Percentiles rank a stretch among this genome's conserved stretches.
Conservation (phyloP, 2,329 filamentous ascomycete genomes). For the Remersonia thermophila region DNA sequence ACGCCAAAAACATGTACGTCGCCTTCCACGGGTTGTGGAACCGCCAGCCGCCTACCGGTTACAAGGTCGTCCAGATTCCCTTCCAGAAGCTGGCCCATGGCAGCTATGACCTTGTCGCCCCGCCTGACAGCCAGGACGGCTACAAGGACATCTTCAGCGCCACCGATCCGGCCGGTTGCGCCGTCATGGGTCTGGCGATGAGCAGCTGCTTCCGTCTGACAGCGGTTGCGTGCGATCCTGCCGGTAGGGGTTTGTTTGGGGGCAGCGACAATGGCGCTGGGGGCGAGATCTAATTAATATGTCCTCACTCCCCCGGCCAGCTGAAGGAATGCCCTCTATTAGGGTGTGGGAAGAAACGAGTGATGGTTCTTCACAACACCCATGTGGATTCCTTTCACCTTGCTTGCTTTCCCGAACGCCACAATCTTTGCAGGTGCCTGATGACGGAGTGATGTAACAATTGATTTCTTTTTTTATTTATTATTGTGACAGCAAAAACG, state of each 20-base stretch:
- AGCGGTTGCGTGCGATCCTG: constrained; percentile 23
- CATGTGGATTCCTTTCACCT: too few species aligned
- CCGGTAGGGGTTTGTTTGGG: constrained; percentile 24
- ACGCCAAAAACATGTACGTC: constrained; percentile 23
- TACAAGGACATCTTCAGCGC: constrained; percentile 21
- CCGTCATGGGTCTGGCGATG: constrained; percentile 23
- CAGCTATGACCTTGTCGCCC: constrained; percentile 20
- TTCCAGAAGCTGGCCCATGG: constrained; percentile 20
- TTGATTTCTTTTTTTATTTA: too few species aligned
- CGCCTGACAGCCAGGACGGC: constrained; percentile 19
- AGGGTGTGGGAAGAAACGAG: too few species aligned
- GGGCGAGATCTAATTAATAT: constrained; percentile 24
- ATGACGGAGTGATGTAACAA: too few species aligned
- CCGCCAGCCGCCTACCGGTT: constrained; percentile 20
- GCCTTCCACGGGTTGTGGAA: constrained; percentile 23
- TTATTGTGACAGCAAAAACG: too few species aligned
- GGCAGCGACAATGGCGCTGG: constrained; percentile 26
- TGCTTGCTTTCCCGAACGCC: too few species aligned
- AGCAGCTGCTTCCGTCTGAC: constrained; percentile 26
- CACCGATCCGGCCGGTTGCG: constrained; percentile 19
- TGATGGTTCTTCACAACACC: too few species aligned
- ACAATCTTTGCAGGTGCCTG: too few species aligned
- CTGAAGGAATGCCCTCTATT: not conserved
- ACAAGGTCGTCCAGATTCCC: constrained; percentile 21
- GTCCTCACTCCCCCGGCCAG: constrained; percentile 11